Conservation (phyloP, 2,329 filamentous ascomycete species). For the Venturia oleaginea region DNA sequence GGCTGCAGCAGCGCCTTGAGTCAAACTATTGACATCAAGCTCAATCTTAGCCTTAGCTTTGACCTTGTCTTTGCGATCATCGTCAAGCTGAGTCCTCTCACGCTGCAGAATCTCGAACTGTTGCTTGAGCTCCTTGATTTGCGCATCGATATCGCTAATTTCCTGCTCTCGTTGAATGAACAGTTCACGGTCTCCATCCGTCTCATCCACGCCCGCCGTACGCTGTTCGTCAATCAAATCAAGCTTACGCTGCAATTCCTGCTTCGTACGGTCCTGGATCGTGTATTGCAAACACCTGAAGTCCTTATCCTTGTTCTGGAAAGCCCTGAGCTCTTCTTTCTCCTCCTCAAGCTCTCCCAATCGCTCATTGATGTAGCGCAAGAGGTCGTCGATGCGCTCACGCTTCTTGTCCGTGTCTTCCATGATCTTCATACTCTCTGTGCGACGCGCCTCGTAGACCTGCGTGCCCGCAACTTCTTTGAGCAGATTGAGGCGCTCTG, state of each 20-base stretch:
- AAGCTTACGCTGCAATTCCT: slow-evolving; percentile 65
- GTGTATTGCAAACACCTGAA: slow-evolving; percentile 89
- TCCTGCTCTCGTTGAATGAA: slow-evolving; percentile 73
- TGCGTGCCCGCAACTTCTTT: slow-evolving; percentile 99
- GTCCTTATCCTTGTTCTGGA: slow-evolving; percentile 91
- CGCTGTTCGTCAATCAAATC: slow-evolving; percentile 75
- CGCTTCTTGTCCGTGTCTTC: slow-evolving; percentile 91
- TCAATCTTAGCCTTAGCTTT: slow-evolving; percentile 77
- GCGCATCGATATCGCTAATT: slow-evolving; percentile 64
- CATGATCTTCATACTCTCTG: slow-evolving; percentile 95
- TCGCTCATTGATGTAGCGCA: slow-evolving; percentile 86
- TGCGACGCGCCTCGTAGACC: slow-evolving; percentile 85
- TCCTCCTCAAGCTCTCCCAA: slow-evolving; percentile 88
- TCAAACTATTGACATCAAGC: slow-evolving; percentile 69
- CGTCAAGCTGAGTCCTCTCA: slow-evolving; percentile 79
- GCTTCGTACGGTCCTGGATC: slow-evolving; percentile 82
- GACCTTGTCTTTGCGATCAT: slow-evolving; percentile 75
- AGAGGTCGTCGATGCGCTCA: slow-evolving; percentile 83
- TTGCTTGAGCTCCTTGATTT: slow-evolving; percentile 71
- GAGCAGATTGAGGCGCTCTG: slow-evolving; percentile 75
- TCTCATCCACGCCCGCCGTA: slow-evolving; percentile 73
- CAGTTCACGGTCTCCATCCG: slow-evolving; percentile 67
- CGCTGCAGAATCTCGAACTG: slow-evolving; percentile 76
- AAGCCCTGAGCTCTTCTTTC: slow-evolving; percentile 88
- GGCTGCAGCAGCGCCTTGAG: slow-evolving; percentile 71